Percentiles rank a stretch among this genome's conserved stretches.
These are phyloP conservation scores for Penicillium cosmopolitanum DNA, from an alignment of 495 filamentous ascomycete genomes.

Conservation along the genomic window DNA sequence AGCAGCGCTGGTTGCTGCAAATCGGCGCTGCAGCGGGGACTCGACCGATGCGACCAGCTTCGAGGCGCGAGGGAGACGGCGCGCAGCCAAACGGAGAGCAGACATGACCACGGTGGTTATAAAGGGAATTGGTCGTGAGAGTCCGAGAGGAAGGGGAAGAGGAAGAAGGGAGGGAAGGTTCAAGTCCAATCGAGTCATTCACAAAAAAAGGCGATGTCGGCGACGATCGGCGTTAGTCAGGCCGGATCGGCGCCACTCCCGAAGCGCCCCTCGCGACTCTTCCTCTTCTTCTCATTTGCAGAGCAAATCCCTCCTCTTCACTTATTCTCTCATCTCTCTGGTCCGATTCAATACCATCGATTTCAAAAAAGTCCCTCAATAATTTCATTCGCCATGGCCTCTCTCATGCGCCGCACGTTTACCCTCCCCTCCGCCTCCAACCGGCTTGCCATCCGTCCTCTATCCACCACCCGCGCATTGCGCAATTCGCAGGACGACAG, in stretches of 20 bases:
- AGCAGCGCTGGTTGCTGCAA: constrained; percentile 33
- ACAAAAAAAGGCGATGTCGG: constrained; percentile 44
- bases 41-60: constrained; percentile 36
- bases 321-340: constrained; percentile 6
- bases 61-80: constrained; percentile 42
- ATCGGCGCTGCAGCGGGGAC: constrained; percentile 45
- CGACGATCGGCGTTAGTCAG: constrained; percentile 35
- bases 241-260: constrained; percentile 23
- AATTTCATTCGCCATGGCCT: constrained; percentile 19
- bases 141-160: background rate
- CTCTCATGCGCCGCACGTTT: constrained; percentile 25
- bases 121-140: background rate
- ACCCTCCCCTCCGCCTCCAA: constrained; percentile 14
- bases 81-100: constrained; percentile 42
- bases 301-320: background rate
- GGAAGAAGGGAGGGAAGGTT: background rate
- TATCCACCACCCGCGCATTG: constrained; percentile 38
- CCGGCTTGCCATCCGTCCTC: constrained; percentile 32
- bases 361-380: constrained; percentile 3
- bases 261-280: constrained; percentile 5
- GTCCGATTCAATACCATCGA: background rate
- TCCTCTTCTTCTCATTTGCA: constrained; percentile 1
- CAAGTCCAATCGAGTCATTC: constrained; percentile 5
- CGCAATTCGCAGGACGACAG: constrained; percentile 34
- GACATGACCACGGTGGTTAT: constrained; percentile 17